Conservation (phyloP, 306 rosid genomes). For the Prunus davidiana region DNA sequence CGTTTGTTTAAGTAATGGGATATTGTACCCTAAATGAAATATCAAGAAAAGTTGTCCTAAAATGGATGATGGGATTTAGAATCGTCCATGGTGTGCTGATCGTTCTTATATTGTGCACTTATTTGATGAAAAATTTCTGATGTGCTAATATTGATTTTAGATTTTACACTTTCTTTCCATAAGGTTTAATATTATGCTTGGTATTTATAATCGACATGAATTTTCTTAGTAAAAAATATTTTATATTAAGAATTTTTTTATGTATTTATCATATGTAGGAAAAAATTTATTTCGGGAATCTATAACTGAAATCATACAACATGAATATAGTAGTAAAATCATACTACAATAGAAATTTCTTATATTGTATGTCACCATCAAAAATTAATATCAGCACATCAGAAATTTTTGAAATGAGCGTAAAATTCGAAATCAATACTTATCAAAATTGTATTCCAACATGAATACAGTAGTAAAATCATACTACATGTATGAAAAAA, state of each 20-base stretch:
- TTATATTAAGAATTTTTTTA: not conserved
- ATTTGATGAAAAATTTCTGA: not conserved
- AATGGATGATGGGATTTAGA: not conserved
- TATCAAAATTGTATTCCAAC: too few relatives aligned
- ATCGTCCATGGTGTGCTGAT: not conserved
- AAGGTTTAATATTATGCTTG: not conserved
- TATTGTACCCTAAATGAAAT: not conserved
- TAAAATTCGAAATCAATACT: too few relatives aligned
- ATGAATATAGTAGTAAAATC: too few relatives aligned
- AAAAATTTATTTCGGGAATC: not conserved
- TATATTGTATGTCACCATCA: too few relatives aligned
- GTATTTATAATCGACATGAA: not conserved
- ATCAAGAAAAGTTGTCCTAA: not conserved
- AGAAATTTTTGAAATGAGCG: too few relatives aligned
- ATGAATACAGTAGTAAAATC: too few relatives aligned
- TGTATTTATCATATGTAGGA: not conserved
- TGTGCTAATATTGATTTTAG: not conserved
- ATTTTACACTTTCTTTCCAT: not conserved
- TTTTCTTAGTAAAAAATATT: not conserved
- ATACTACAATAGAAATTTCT: too few relatives aligned
- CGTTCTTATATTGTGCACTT: not conserved
- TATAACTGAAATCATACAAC: too few relatives aligned
- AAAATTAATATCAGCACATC: too few relatives aligned
- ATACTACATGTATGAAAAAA: too few relatives aligned
- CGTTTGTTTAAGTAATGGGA: not conserved